Evolutionary conservation across 495 filamentous ascomycete species (phyloP).

Genomic region (Penicillium ochrochloron): DNA sequence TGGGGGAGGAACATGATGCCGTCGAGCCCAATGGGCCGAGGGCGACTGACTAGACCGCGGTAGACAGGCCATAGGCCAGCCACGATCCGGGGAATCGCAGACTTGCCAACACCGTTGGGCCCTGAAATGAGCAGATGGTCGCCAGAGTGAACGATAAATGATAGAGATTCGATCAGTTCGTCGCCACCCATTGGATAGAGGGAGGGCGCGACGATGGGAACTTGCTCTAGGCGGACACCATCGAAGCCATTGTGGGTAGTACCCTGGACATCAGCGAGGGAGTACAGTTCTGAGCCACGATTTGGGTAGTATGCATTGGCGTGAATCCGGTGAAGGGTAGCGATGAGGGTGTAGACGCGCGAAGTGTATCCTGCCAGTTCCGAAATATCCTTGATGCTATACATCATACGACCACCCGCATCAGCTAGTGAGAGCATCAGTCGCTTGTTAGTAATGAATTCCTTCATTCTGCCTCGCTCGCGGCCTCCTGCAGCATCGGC

Average conservation of each 20-base stretch:
- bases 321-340: constrained; percentile 91
- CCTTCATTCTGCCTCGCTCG: constrained; percentile 88
- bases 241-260: constrained; percentile 93
- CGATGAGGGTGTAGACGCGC: constrained; percentile 92
- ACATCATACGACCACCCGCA: constrained; percentile 98
- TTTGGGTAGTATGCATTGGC: constrained; percentile 80
- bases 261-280: constrained; percentile 87
- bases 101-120: constrained; percentile 94
- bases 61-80: constrained; percentile 97
- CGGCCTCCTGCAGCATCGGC: constrained; percentile 54
- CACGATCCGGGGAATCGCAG: constrained; percentile 83
- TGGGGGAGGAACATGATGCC: constrained; percentile 99
- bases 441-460: constrained; percentile 99
- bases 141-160: constrained; percentile 83
- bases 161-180: constrained; percentile 84
- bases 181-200: constrained; percentile 83
- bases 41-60: constrained; percentile 84
- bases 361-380: constrained; percentile 96
- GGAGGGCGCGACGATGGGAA: constrained; percentile 87
- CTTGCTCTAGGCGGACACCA: constrained; percentile 89
- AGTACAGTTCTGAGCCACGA: constrained; percentile 77
- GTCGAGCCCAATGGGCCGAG: constrained; percentile 77
- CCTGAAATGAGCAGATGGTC: constrained; percentile 95
- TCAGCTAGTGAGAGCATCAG: constrained; percentile 98
- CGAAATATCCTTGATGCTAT: constrained; percentile 94